Base-by-base conservation (phyloP, 1,284 basidiomycete genomes). In the Ceratorhiza oryzae-sativae region DNA sequence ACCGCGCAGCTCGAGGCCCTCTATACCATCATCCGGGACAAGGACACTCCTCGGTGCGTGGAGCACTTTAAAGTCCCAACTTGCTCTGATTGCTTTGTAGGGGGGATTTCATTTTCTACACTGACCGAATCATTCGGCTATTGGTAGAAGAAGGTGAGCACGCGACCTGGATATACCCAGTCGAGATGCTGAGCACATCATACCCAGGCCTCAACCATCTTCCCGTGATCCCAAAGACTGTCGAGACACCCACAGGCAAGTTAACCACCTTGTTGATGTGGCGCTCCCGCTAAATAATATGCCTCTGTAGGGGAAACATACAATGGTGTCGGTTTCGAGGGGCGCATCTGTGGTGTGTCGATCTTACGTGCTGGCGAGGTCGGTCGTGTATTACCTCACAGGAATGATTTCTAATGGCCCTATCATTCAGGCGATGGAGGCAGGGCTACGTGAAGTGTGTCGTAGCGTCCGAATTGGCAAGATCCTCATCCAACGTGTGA, bases 51-150 rank as follows among this genome's bases (percentile, higher is more conserved):
- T 41, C 75, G 82, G 81, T 82, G 65, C 72, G 78, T 71, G 18
- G 30, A 6, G 32, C 48, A 3, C 1, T 13, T 71, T 59, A 70
- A 60, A 18, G 48, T 42, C 27, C 32, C 12, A 12, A 30, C 58
- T 32, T 10, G 27, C 34, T 45, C 27, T 42, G n/a, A 48, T 34
- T 23, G 18, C 48, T 42, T 18, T 59, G 83, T 46, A 86, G 97
- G 51, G 95, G 95, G 25, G 97, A 99, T 80, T 99, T 99, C 79
- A 88, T 99, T 76, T 99, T 99, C 83, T 98, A 97, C 80, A 94
- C 93, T 13, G 86, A 88, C 79, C 80, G 86, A 10, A 86, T 88
- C 77, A 87, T 87, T 77, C 81, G 87, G 13, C 77, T 88, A 25
- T 78, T 88, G 3, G 86, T 88, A 27, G 87, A 88, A 77, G 86